Base-by-base conservation (phyloP, 1,284 basidiomycete genomes). In the Pseudozyma hubeiensis region DNA sequence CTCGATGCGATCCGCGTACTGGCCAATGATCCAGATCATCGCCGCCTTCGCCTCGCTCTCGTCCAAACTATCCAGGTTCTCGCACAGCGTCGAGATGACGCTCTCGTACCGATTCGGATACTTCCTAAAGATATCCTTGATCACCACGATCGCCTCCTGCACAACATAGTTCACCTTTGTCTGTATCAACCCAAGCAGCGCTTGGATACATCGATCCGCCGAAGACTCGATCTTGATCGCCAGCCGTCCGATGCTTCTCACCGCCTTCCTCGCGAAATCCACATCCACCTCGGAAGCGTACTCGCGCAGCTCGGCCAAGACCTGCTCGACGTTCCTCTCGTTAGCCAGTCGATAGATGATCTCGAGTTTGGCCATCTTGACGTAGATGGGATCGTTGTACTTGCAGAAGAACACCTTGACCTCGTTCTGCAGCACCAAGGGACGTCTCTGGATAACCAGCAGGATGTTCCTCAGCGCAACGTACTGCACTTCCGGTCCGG, bases 391-490 rank as follows among this genome's bases (percentile, higher is more conserved):
- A 83, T 99, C 97, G 83, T 98, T 99, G 86, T 99, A 99, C 86
- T 98, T 99, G 91, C 95, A 98, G 86, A 99, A 99, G 86, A 99
- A 99, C 19, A 97, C 94, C 73, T 94, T 93, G 85, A 99, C 95
- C 82, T 99, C 96, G 85, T 97, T 97, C 85, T 93, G 92, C 53
- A 99, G 87, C 14, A 99, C 93, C 41, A 91, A 86, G 8, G 96
- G 94, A 53, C 97, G 89, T 61, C 97, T 89, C 85, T 99, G 97
- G 65, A 99, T 94, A 76, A 99, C 93, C 34, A 99, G 89, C 45
- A 98, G 89, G 81, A 99, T 99, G 84, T 99, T 99, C 58, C 97
- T 89, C 31, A 99, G 87, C 0, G 95, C 93, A 39, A 99, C 95
- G 86, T 98, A 99, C 88, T 99, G 97, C 1, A 99, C 94, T 85